phyloP scores from a whole-genome alignment of 768 basidiomycete genomes.

The Collybia nuda region DNA sequence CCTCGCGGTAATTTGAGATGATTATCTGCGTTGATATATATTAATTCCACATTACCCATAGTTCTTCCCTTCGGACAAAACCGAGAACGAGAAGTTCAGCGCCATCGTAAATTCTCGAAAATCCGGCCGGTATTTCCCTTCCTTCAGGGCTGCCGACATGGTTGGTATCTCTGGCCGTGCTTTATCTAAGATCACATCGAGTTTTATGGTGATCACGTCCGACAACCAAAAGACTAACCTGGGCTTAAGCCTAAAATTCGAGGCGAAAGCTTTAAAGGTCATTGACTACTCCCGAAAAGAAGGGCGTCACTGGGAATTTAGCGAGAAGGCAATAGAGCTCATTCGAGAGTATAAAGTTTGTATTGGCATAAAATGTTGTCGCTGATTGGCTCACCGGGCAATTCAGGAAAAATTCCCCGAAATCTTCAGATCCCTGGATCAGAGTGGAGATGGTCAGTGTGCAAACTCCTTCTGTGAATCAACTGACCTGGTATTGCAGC shows the following conservation, averaged over 20 bases:
- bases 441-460: conserved; percentile 66
- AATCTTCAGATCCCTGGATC: conserved; percentile 71
- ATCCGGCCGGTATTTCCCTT: conserved; percentile 67
- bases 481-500: conserved; percentile 42
- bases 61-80: conserved; percentile 86
- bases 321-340: conserved; percentile 79
- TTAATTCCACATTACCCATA: conserved; percentile 24
- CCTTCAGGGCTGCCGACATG: conserved; percentile 75
- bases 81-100: conserved; percentile 80
- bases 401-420: conserved; percentile 77
- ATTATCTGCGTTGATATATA: not conserved
- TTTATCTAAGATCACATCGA: conserved; percentile 89
- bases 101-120: conserved; percentile 54
- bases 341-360: conserved; percentile 81
- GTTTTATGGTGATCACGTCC: conserved; percentile 80
- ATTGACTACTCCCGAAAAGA: conserved; percentile 88
- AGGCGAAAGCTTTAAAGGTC: conserved; percentile 91
- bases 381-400: not conserved
- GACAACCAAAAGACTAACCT: conserved; percentile 85
- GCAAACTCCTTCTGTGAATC: not conserved
- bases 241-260: conserved; percentile 94
- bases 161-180: conserved; percentile 76
- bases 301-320: conserved; percentile 89
- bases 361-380: not conserved
- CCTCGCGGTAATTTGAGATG: conserved; percentile 64